Percentiles rank a stretch among this genome's conserved stretches.
Evolutionary conservation across 192 early-diverging fungal genomes (phyloP).

Genomic region (Lobosporangium transversale): DNA sequence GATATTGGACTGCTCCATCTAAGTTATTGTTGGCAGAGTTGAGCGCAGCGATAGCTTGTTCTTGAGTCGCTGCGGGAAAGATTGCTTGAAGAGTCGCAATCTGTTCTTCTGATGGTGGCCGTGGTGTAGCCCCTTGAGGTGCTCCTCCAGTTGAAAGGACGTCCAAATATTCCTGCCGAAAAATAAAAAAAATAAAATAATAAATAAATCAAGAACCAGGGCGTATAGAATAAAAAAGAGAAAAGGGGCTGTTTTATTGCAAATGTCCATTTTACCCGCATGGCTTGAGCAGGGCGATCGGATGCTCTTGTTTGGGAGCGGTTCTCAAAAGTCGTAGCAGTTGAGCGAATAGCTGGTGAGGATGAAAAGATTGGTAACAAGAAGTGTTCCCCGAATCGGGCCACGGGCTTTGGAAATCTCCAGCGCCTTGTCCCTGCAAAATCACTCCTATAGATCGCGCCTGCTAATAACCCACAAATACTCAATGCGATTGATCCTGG

Average conservation of each 20-base stretch:
- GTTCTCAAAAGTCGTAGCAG: slow-evolving; percentile 55
- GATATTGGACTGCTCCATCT: slow-evolving; percentile 63
- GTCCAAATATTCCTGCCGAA: slow-evolving; percentile 40
- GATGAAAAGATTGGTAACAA: slow-evolving; percentile 63
- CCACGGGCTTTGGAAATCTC: slow-evolving; percentile 58
- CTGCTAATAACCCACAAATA: slow-evolving; percentile 60
- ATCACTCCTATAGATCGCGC: slow-evolving; percentile 63
- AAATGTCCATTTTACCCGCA: no score
- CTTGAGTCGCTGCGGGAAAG: slow-evolving; percentile 64
- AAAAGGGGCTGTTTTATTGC: no score
- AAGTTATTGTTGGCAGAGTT: slow-evolving; percentile 67
- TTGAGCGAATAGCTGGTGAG: slow-evolving; percentile 52
- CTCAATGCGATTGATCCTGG: slow-evolving; percentile 56
- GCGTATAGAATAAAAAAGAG: no score
- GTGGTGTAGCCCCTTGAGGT: slow-evolving; percentile 37
- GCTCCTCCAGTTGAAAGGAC: slow-evolving; percentile 48
- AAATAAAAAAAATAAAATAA: not conserved
- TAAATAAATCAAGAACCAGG: not conserved
- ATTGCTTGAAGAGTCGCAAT: slow-evolving; percentile 61
- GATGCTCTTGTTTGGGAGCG: slow-evolving; percentile 40
- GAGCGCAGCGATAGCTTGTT: slow-evolving; percentile 60
- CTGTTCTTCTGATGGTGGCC: slow-evolving; percentile 55
- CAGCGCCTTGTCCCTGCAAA: slow-evolving; percentile 62
- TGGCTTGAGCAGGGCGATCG: slow-evolving; percentile 51
- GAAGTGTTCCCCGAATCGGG: slow-evolving; percentile 46